Percentiles rank a stretch among this genome's conserved stretches.
These are phyloP conservation scores for Rhizopogon rudus DNA, from an alignment of 768 basidiomycete genomes.

Conservation along the genomic window DNA sequence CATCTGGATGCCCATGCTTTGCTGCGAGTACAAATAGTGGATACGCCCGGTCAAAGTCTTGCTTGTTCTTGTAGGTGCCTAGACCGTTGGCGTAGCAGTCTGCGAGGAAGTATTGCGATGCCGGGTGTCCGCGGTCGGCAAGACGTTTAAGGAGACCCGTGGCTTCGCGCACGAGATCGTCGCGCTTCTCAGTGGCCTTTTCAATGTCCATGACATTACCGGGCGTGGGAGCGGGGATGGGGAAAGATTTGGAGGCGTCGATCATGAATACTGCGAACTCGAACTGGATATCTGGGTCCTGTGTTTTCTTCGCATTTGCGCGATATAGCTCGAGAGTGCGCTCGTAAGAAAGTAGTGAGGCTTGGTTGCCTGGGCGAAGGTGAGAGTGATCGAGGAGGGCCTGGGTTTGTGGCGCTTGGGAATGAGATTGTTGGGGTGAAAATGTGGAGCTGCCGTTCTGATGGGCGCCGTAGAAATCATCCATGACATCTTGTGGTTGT, in stretches of 20 bases:
- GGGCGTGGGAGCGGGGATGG: constrained; percentile 63
- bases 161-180: constrained; percentile 88
- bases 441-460: constrained; percentile 15
- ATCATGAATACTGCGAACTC: constrained; percentile 99
- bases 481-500: constrained; percentile 31
- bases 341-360: constrained; percentile 90
- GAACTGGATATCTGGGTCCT: constrained; percentile 96
- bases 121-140: constrained; percentile 90
- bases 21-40: constrained; percentile 94
- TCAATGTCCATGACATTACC: constrained; percentile 80
- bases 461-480: constrained; percentile 33
- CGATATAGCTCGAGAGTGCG: constrained; percentile 97
- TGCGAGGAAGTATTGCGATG: constrained; percentile 95
- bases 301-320: constrained; percentile 96
- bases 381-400: constrained; percentile 89
- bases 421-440: constrained; percentile 50
- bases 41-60: constrained; percentile 97
- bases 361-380: constrained; percentile 87
- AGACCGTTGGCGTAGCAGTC: constrained; percentile 99
- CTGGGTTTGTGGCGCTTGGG: constrained; percentile 45
- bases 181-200: constrained; percentile 74
- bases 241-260: constrained; percentile 89
- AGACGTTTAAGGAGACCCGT: constrained; percentile 82
- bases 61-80: constrained; percentile 81
- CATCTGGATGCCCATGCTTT: constrained; percentile 96